Percentiles rank a stretch among this genome's conserved stretches.
Evolutionary conservation across 495 filamentous ascomycete species (phyloP).

Genomic region (Neohortaea acidophila): DNA sequence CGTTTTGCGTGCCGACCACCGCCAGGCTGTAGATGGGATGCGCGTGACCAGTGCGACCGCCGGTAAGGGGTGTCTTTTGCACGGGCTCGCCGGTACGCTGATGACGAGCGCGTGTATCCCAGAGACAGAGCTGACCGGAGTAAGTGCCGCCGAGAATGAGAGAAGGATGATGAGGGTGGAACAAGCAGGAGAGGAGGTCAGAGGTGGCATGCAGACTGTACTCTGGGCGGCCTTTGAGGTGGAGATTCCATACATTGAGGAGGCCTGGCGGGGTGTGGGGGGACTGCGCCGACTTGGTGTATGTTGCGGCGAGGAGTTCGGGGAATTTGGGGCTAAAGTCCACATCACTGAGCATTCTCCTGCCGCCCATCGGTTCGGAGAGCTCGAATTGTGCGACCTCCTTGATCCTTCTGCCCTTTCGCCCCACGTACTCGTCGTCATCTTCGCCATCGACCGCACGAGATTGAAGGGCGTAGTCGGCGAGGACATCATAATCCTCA

Average conservation of each 20-base stretch:
- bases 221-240: slow-evolving; percentile 83
- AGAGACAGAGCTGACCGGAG: slow-evolving; percentile 91
- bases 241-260: slow-evolving; percentile 92
- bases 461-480: slow-evolving; percentile 75
- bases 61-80: slow-evolving; percentile 88
- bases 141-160: slow-evolving; percentile 91
- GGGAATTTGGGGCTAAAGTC: slow-evolving; percentile 91
- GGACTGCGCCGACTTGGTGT: slow-evolving; percentile 90
- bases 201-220: slow-evolving; percentile 93
- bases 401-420: slow-evolving; percentile 63
- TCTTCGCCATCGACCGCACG: slow-evolving; percentile 56
- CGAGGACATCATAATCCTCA: slow-evolving; percentile 84
- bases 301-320: slow-evolving; percentile 81
- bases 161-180: slow-evolving; percentile 93
- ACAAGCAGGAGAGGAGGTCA: slow-evolving; percentile 87
- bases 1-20: slow-evolving; percentile 94
- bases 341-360: slow-evolving; percentile 85
- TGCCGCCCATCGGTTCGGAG: slow-evolving; percentile 90
- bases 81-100: slow-evolving; percentile 53
- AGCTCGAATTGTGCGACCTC: slow-evolving; percentile 78
- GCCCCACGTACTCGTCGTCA: slow-evolving; percentile 52
- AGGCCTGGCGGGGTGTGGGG: slow-evolving; percentile 92
- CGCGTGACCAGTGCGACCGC: slow-evolving; percentile 60
- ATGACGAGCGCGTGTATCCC: slow-evolving; percentile 74
- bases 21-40: slow-evolving; percentile 93